Evolutionary conservation across 768 basidiomycete genomes (phyloP).

Genomic region (Panellus pusillus): DNA sequence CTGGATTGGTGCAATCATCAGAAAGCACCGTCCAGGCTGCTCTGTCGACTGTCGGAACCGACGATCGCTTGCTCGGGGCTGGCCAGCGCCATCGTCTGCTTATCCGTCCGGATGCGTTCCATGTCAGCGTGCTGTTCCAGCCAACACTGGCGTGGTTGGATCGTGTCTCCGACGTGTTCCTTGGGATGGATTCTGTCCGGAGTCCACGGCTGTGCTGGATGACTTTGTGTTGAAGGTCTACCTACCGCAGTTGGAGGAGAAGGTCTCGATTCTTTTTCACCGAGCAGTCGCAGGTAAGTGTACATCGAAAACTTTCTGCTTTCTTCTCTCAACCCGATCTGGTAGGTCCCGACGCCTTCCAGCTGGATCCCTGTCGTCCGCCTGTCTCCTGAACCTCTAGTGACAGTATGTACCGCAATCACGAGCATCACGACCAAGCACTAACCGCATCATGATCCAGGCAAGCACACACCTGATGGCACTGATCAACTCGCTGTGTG

Average conservation of each 20-base stretch:
- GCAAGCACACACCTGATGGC: slow-evolving; percentile 84
- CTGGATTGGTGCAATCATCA: slow-evolving; percentile 79
- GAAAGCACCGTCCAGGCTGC: slow-evolving; percentile 66
- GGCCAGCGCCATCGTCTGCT: slow-evolving; percentile 84
- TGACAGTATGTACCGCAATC: slow-evolving; percentile 56
- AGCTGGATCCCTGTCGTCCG: slow-evolving; percentile 72
- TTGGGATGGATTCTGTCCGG: slow-evolving; percentile 64
- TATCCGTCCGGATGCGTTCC: slow-evolving; percentile 90
- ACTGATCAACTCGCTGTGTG: slow-evolving; percentile 86
- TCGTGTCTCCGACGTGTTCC: slow-evolving; percentile 72
- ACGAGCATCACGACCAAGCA: background rate
- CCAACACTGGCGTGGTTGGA: slow-evolving; percentile 87
- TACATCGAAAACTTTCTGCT: background rate
- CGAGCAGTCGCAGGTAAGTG: slow-evolving; percentile 72
- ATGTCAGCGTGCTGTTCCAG: slow-evolving; percentile 91
- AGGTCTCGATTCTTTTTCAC: slow-evolving; percentile 85
- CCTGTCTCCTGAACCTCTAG: slow-evolving; percentile 70
- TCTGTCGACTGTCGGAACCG: slow-evolving; percentile 59
- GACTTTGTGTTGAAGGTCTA: slow-evolving; percentile 93
- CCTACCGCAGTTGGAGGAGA: slow-evolving; percentile 93
- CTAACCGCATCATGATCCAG: slow-evolving; percentile 38
- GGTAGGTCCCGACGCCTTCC: slow-evolving; percentile 75
- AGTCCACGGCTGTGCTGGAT: slow-evolving; percentile 76
- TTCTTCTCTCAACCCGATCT: slow-evolving; percentile 25
- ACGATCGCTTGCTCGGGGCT: slow-evolving; percentile 70